Base-by-base conservation (phyloP, 2,329 filamentous ascomycete genomes). In the Xylariaceae sp. region DNA sequence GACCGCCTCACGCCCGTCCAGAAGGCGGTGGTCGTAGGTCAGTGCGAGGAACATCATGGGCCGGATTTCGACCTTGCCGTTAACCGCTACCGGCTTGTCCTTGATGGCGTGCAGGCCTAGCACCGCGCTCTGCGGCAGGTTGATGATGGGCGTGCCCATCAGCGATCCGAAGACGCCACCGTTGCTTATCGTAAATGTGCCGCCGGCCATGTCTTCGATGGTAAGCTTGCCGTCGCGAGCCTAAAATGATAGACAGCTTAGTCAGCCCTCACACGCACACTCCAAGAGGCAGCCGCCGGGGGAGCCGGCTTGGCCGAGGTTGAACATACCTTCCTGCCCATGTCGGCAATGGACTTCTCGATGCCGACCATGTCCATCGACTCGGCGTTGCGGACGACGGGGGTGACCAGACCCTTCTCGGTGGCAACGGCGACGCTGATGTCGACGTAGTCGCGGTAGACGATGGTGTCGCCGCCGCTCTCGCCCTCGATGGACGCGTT, bases 11-110 rank as follows among this genome's bases (percentile, higher is more conserved):
- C 90, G 79, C 32, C 92, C 92, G 60, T 96, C 92, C 16, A 98
- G 72, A 31, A 98, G 77, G 57, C 92, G 84, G 67, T 98, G 92
- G 60, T 98, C 92, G 57, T 98, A 98, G 11, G 92, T 98, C 39
- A 98, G 73, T 26, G 92, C 92, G 45, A 98, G 76, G 63, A 94
- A 96, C 92, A 98, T 98, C 88, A 98, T 96, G n/a, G 92, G 92
- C 47, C 92, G 77, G 49, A 94, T 85, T 61, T 95, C 89, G 37
- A 96, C 72, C 69, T 95, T 93, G 55, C 92, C 92, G 54, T 96
- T 88, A 42, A 96, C 71, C 17, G 75, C 90, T 33, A 95, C 79
- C 3, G 90, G 80, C 53, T 83, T 85, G 35, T 98, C 88, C 70
- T 98, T 98, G 64, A 95, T 95, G 29, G 90, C 88, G 60, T 98